These are phyloP conservation scores for Kwoniella dendrophila DNA, from an alignment of 768 basidiomycete species.

Conservation along the genomic window DNA sequence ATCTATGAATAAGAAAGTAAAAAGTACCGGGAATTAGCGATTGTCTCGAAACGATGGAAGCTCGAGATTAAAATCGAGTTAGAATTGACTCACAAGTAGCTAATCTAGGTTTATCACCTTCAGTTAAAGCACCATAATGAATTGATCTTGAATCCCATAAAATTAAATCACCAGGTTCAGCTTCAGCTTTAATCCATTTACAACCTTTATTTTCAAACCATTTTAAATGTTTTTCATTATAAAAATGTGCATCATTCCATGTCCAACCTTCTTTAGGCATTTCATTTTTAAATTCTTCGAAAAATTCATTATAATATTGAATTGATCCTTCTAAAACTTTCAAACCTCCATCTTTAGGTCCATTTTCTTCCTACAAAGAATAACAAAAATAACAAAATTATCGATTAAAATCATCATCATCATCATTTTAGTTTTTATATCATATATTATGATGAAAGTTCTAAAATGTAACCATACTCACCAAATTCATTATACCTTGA, in stretches of 20 bases:
- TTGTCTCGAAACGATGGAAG: neutral
- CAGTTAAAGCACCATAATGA: slow-evolving; percentile 50
- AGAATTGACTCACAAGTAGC: slow-evolving; percentile 45
- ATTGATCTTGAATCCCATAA: slow-evolving; percentile 47
- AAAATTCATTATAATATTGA: slow-evolving; percentile 25
- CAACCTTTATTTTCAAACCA: slow-evolving; percentile 51
- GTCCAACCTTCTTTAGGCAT: slow-evolving; percentile 38
- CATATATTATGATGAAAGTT: too few relatives aligned
- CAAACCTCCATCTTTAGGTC: slow-evolving; percentile 57
- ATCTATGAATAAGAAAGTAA: slow-evolving; percentile 26
- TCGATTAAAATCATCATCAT: too few relatives aligned
- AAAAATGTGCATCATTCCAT: slow-evolving; percentile 32
- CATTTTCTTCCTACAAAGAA: slow-evolving; percentile 43
- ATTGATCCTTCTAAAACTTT: slow-evolving; percentile 37
- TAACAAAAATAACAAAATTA: too few relatives aligned
- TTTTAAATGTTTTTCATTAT: slow-evolving; percentile 38
- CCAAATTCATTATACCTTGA: slow-evolving; percentile 40
- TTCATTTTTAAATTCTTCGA: slow-evolving; percentile 36
- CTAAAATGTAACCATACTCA: neutral
- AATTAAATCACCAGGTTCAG: slow-evolving; percentile 52
- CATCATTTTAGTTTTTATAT: too few relatives aligned
- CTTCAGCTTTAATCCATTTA: slow-evolving; percentile 48
- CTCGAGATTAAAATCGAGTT: neutral
- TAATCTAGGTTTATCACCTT: slow-evolving; percentile 37
- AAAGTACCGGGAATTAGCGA: neutral